A percentile compares a stretch with the other conserved stretches of the same genome.
These are phyloP conservation scores for Dysphania ambrosioides DNA, from an alignment of 148 eudicot species.

Conservation along the genomic window DNA sequence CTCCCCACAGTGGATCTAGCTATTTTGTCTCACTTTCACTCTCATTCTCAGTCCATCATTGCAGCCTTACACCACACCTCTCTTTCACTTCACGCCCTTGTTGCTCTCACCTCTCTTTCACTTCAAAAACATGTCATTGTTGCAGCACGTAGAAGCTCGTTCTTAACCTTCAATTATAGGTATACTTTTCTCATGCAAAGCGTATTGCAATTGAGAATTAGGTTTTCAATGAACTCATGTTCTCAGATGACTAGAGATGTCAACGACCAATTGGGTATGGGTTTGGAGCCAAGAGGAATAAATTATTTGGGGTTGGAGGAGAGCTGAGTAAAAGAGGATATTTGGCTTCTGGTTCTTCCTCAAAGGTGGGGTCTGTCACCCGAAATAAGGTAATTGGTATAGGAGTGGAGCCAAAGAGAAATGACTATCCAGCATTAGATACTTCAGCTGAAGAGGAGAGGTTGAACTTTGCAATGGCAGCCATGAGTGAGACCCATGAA, in stretches of 20 bases:
- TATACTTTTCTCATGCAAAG: conserved; percentile 19
- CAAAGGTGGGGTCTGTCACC: too few species aligned
- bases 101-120: too few species aligned
- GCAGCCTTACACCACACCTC: too few species aligned
- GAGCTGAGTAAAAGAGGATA: conserved; percentile 29
- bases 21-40: too few species aligned
- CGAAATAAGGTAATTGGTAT: too few species aligned
- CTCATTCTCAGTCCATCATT: too few species aligned
- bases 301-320: conserved; percentile 20
- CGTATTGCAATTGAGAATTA: conserved; percentile 30
- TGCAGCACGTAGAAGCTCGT: too few species aligned
- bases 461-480: conserved; percentile 25
- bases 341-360: too few species aligned
- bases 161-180: too few species aligned
- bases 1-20: too few species aligned
- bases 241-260: conserved; percentile 27
- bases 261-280: conserved; percentile 31
- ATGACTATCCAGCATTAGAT: conserved; percentile 16
- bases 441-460: conserved; percentile 26
- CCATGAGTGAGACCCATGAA: conserved; percentile 32
- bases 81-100: too few species aligned
- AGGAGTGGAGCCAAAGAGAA: conserved; percentile 14
- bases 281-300: conserved; percentile 27
- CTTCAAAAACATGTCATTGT: too few species aligned
- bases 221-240: conserved; percentile 38